Evolutionary conservation across 1,284 basidiomycete species (phyloP).

Genomic region (Cryptococcus sp.): DNA sequence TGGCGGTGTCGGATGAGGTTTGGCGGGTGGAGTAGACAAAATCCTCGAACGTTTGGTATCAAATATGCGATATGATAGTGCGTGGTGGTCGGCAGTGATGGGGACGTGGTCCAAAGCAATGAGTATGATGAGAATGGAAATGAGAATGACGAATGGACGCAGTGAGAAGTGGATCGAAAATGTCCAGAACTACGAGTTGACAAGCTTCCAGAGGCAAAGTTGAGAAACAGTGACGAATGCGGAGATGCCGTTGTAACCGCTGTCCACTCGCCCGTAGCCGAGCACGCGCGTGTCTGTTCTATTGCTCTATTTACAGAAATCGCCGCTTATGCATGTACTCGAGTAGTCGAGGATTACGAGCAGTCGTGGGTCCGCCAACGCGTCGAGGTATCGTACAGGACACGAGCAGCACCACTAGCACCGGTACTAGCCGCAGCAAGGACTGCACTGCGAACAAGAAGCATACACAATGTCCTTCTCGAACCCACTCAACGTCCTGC

Average conservation of each 20-base stretch:
- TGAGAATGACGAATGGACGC: conserved; percentile 1
- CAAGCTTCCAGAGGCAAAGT: conserved; percentile 4
- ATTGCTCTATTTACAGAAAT: too few species aligned
- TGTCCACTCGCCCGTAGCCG: too few species aligned
- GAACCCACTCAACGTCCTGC: conserved; percentile 58
- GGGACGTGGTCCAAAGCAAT: neutral
- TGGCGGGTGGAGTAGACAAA: neutral
- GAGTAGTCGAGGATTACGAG: neutral
- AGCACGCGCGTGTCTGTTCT: too few species aligned
- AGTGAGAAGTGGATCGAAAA: neutral
- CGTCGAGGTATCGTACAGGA: too few species aligned
- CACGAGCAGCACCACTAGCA: too few species aligned
- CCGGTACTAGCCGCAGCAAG: neutral
- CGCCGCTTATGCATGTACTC: too few species aligned
- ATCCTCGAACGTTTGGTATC: neutral
- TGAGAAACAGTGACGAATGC: neutral
- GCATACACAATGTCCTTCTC: conserved; percentile 33
- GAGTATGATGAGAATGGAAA: neutral
- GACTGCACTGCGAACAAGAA: neutral
- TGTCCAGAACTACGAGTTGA: conserved; percentile 1
- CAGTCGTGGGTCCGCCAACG: neutral
- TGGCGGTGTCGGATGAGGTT: neutral
- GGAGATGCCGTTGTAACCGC: neutral
- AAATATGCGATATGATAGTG: neutral
- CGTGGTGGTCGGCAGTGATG: neutral